A percentile compares a stretch with the other conserved stretches of the same genome.
Evolutionary conservation across 2,329 filamentous ascomycete genomes (phyloP).

Genomic region (Hyphodiscus sp.): DNA sequence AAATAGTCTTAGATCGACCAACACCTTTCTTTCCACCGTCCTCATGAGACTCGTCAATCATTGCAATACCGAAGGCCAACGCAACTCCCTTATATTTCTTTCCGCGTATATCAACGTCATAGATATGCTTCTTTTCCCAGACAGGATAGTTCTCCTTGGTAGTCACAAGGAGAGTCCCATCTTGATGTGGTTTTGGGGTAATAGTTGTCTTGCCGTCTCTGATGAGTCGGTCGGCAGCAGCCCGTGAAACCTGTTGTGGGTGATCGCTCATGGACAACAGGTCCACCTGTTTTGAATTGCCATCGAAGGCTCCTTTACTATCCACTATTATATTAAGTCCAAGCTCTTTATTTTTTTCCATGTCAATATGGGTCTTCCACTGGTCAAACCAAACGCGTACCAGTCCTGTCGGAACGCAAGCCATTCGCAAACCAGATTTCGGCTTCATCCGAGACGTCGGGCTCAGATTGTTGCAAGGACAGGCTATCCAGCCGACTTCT

Average conservation of each 20-base stretch:
- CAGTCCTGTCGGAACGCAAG: slow-evolving; percentile 13
- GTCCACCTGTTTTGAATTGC: background rate
- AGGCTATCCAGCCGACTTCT: slow-evolving; percentile 14
- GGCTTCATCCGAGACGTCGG: slow-evolving; percentile 7
- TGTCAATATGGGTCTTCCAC: slow-evolving; percentile 16
- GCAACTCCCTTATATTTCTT: background rate
- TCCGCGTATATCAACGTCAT: background rate
- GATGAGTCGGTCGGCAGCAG: background rate
- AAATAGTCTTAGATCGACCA: background rate
- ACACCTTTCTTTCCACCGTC: slow-evolving; percentile 9
- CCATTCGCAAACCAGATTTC: slow-evolving; percentile 15
- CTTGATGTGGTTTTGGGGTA: slow-evolving; percentile 4
- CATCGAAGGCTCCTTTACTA: slow-evolving; percentile 2
- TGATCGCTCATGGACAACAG: background rate
- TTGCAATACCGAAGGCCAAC: slow-evolving; percentile 20
- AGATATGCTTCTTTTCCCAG: slow-evolving; percentile 9
- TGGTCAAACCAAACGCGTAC: slow-evolving; percentile 14
- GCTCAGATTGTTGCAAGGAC: slow-evolving; percentile 13
- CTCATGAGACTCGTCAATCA: slow-evolving; percentile 21
- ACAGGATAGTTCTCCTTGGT: slow-evolving; percentile 6
- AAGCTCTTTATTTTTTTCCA: slow-evolving; percentile 8
- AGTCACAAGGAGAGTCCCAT: slow-evolving; percentile 14
- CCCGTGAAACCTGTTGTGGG: background rate
- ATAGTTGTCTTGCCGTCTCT: slow-evolving; percentile 1
- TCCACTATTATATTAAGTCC: background rate